These are phyloP conservation scores for Cyclotella atomus DNA, from an alignment of 108 stramenopile genomes.

Conservation along the genomic window DNA sequence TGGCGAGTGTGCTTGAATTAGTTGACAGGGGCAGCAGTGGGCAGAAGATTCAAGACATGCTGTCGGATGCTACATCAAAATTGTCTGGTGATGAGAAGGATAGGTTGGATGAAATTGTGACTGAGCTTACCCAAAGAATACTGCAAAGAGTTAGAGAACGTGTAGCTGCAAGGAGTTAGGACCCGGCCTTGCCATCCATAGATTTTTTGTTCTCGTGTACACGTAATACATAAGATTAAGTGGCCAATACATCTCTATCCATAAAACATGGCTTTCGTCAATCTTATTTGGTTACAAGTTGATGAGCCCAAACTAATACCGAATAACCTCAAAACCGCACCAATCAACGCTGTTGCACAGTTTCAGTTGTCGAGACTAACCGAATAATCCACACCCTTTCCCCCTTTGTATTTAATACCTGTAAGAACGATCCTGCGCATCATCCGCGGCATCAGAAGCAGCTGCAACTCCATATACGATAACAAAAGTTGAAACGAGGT, in stretches of 20 bases:
- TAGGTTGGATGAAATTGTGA: constrained; percentile 44
- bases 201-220: no score
- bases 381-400: no score
- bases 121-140: constrained; percentile 36
- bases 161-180: neutral
- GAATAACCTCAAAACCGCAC: no score
- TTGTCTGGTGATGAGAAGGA: constrained; percentile 32
- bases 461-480: constrained; percentile 50
- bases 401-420: constrained; percentile 57
- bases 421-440: constrained; percentile 54
- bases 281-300: no score
- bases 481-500: constrained; percentile 38
- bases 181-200: no score
- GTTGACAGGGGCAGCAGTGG: constrained; percentile 19
- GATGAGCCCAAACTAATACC: no score
- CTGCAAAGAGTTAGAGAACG: constrained; percentile 21
- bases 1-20: constrained; percentile 20
- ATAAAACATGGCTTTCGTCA: no score
- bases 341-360: no score
- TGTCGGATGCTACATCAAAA: constrained; percentile 40
- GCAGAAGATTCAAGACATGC: constrained; percentile 14
- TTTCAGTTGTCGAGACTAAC: no score
- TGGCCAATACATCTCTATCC: no score
- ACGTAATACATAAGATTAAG: no score
- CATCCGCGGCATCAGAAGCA: constrained; percentile 46